Percentiles rank a stretch among this genome's conserved stretches.
Evolutionary conservation across 768 basidiomycete genomes (phyloP).

Genomic region (Kwoniella botswanensis): DNA sequence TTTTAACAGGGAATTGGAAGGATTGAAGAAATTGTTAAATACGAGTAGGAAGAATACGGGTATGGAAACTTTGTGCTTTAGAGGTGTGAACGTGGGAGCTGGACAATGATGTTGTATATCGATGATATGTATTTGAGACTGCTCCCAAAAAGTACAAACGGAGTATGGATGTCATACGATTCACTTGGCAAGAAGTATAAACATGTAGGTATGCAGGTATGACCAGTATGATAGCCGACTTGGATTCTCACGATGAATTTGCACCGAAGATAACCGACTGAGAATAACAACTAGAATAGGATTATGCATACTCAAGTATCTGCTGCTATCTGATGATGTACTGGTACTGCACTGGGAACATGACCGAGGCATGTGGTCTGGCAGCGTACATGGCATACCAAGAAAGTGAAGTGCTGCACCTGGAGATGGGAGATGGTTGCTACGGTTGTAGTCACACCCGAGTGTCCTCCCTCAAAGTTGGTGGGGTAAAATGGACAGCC

Average conservation of each 20-base stretch:
- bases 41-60: conserved; percentile 89
- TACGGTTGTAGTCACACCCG: background rate
- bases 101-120: no score
- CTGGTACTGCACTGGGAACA: background rate
- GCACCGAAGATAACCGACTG: conserved; percentile 12
- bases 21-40: conserved; percentile 85
- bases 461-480: background rate
- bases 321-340: no score
- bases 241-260: no score
- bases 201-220: no score
- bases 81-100: background rate
- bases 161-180: no score
- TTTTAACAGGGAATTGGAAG: conserved; percentile 82
- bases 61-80: conserved; percentile 92
- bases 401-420: no score
- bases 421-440: background rate
- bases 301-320: background rate
- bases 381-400: background rate
- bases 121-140: background rate
- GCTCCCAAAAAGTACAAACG: no score
- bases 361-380: background rate
- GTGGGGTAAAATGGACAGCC: background rate
- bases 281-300: background rate
- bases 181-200: no score
- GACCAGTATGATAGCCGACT: no score